phyloP scores from a whole-genome alignment of 73 alveolate genomes.

The Paramecium primaurelia region DNA sequence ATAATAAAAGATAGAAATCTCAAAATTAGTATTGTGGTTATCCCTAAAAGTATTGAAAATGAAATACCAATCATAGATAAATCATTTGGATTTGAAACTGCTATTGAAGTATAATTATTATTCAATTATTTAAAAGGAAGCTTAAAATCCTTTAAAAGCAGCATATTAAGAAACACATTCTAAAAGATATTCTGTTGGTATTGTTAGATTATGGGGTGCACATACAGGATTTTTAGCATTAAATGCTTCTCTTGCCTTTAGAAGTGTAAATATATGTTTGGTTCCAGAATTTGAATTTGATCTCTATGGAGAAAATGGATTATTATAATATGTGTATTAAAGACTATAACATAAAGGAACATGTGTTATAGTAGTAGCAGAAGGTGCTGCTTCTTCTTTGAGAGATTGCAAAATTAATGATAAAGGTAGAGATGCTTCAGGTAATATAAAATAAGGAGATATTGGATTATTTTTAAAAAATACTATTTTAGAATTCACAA shows the following conservation, averaged over 20 bases:
- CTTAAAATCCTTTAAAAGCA: slow-evolving; percentile 71
- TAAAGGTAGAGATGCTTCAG: slow-evolving; percentile 72
- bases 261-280: slow-evolving; percentile 87
- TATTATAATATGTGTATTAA: slow-evolving; percentile 70
- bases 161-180: slow-evolving; percentile 89
- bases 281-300: slow-evolving; percentile 87
- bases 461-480: slow-evolving; percentile 80
- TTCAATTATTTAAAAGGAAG: slow-evolving; percentile 56
- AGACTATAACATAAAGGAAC: slow-evolving; percentile 77
- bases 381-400: slow-evolving; percentile 74
- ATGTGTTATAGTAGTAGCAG: slow-evolving; percentile 80
- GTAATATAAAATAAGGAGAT: slow-evolving; percentile 74
- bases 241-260: slow-evolving; percentile 79
- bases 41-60: slow-evolving; percentile 96
- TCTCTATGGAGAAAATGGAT: slow-evolving; percentile 81
- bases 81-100: slow-evolving; percentile 58
- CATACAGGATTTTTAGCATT: slow-evolving; percentile 88
- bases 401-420: slow-evolving; percentile 53
- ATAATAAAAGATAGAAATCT: slow-evolving; percentile 69
- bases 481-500: slow-evolving; percentile 72
- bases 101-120: slow-evolving; percentile 23
- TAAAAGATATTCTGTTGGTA: slow-evolving; percentile 79
- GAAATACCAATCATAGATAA: slow-evolving; percentile 93
- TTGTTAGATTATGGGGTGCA: slow-evolving; percentile 79
- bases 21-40: slow-evolving; percentile 78